Evolutionary conservation across 352 stramenopile species (phyloP).

Genomic region (Globisporangium lucens): DNA sequence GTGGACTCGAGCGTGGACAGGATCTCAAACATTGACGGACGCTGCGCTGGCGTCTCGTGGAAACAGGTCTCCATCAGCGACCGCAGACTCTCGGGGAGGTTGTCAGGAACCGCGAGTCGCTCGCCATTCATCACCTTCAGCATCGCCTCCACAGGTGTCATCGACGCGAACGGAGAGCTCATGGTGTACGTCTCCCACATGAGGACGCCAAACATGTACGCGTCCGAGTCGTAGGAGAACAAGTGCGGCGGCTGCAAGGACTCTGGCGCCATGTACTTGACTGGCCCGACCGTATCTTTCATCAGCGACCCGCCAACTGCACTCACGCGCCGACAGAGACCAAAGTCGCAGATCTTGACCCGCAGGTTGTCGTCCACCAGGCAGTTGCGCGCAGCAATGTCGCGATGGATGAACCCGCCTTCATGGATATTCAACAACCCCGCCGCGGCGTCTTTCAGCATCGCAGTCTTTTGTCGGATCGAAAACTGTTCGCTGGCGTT

Average conservation of each 20-base stretch:
- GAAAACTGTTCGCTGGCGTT: constrained; percentile 27
- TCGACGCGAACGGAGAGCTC: constrained; percentile 44
- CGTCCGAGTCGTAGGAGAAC: constrained; percentile 76
- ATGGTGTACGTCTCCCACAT: constrained; percentile 80
- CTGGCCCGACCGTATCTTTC: constrained; percentile 59
- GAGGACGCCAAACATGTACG: constrained; percentile 83
- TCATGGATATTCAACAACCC: constrained; percentile 83
- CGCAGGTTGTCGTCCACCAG: constrained; percentile 57
- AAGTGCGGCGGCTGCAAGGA: constrained; percentile 68
- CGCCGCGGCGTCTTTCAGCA: constrained; percentile 70
- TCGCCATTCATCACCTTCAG: constrained; percentile 60
- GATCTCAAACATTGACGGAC: constrained; percentile 72
- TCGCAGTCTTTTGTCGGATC: constrained; percentile 44
- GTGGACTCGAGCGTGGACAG: constrained; percentile 41
- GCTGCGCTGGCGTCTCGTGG: constrained; percentile 52
- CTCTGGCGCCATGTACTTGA: constrained; percentile 86
- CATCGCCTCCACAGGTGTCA: constrained; percentile 62
- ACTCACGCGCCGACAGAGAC: constrained; percentile 65
- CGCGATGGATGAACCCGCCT: constrained; percentile 80
- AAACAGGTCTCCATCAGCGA: constrained; percentile 72
- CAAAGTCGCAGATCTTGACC: constrained; percentile 81
- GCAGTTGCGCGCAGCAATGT: constrained; percentile 78
- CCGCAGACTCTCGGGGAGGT: constrained; percentile 45
- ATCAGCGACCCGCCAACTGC: constrained; percentile 50
- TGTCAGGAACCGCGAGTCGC: constrained; percentile 41